phyloP scores from a whole-genome alignment of 306 rosid genomes.

The Medicago ruthenica region DNA sequence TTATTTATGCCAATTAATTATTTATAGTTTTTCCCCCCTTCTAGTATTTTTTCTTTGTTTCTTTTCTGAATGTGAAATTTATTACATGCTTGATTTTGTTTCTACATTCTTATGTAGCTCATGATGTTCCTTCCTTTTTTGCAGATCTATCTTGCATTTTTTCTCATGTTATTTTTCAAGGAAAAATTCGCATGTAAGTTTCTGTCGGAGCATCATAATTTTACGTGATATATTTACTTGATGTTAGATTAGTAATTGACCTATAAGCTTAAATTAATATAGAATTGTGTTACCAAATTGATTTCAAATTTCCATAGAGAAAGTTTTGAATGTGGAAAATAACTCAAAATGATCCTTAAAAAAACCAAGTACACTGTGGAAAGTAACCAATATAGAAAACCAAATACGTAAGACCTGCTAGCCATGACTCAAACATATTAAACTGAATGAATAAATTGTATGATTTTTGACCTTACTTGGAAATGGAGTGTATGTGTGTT shows the following conservation, averaged over 20 bases:
- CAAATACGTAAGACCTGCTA: background rate
- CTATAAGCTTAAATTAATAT: slow-evolving; percentile 4
- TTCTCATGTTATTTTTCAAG: slow-evolving; percentile 78
- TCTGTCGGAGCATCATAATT: slow-evolving; percentile 8
- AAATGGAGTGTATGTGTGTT: slow-evolving; percentile 4
- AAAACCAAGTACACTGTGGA: slow-evolving; percentile 1
- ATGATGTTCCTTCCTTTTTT: slow-evolving; percentile 43
- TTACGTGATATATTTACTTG: slow-evolving; percentile 19
- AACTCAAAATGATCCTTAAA: background rate
- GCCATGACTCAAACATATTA: background rate
- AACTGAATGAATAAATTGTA: background rate
- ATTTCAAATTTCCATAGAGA: background rate
- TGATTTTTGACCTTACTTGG: background rate
- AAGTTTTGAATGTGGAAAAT: slow-evolving; percentile 10
- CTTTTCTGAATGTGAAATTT: slow-evolving; percentile 36
- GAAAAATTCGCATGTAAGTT: slow-evolving; percentile 84
- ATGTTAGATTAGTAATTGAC: slow-evolving; percentile 20
- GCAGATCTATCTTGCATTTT: slow-evolving; percentile 85
- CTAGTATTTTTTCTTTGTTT: slow-evolving; percentile 7
- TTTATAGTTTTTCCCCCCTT: background rate
- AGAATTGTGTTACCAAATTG: slow-evolving; percentile 11
- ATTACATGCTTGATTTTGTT: slow-evolving; percentile 22
- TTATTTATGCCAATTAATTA: background rate
- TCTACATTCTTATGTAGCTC: slow-evolving; percentile 38
- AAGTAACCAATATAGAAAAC: background rate